Percentiles rank a stretch among this genome's conserved stretches.
Evolutionary conservation across 2,329 filamentous ascomycete genomes (phyloP).

Genomic region (Teratosphaeria nubilosa): DNA sequence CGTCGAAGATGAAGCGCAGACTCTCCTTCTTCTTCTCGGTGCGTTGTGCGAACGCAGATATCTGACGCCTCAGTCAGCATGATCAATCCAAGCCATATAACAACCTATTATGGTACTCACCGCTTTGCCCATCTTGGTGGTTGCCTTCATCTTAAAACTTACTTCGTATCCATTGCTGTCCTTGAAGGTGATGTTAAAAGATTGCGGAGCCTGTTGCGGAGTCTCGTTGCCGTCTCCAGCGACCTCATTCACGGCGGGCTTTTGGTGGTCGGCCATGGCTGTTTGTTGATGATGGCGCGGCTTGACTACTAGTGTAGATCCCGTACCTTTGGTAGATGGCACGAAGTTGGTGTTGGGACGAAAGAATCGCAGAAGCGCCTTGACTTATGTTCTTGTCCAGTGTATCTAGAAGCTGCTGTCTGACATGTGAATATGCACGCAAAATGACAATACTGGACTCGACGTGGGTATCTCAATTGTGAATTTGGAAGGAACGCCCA

Average conservation of each 20-base stretch:
- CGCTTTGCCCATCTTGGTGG: conserved; percentile 15
- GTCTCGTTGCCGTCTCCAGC: neutral
- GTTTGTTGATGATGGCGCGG: neutral
- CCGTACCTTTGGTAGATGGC: neutral
- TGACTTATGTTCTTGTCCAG: neutral
- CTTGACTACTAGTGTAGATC: neutral
- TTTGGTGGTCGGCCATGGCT: neutral
- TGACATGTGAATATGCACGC: neutral
- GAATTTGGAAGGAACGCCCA: neutral
- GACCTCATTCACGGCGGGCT: neutral
- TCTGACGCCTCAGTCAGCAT: neutral
- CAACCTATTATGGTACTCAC: neutral
- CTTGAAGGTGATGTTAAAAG: conserved; percentile 8
- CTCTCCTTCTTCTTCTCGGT: neutral
- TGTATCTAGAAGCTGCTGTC: neutral
- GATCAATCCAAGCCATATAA: neutral
- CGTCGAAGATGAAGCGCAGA: conserved; percentile 17
- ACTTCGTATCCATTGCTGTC: conserved; percentile 10
- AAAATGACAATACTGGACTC: neutral
- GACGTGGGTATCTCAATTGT: neutral
- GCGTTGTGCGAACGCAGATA: conserved; percentile 8
- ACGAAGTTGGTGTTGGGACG: neutral
- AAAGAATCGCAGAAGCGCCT: neutral
- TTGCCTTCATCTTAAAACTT: conserved; percentile 16
- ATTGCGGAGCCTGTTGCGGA: neutral